These are phyloP conservation scores for Calonectria leucothoes DNA, from an alignment of 2,329 filamentous ascomycete genomes.

Conservation along the genomic window DNA sequence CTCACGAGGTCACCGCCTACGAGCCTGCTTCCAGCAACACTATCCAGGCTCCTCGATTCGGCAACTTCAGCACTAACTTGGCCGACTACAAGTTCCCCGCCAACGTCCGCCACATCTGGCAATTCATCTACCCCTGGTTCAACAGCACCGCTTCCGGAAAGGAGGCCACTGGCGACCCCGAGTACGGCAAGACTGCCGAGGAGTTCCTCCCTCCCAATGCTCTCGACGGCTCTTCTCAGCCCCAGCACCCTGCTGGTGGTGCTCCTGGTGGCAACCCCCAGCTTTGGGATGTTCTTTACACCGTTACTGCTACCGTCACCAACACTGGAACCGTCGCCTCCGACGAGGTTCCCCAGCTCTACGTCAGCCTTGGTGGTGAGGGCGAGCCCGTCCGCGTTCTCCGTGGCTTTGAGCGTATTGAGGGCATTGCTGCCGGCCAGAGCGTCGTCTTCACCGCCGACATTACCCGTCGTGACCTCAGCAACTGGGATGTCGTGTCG, in stretches of 20 bases:
- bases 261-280: constrained; percentile 72
- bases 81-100: constrained; percentile 77
- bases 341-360: constrained; percentile 81
- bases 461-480: constrained; percentile 83
- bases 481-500: constrained; percentile 82
- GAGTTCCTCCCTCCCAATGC: constrained; percentile 71
- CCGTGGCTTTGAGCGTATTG: constrained; percentile 83
- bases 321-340: constrained; percentile 76
- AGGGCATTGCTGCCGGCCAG: constrained; percentile 75
- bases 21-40: constrained; percentile 71
- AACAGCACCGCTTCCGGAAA: constrained; percentile 70
- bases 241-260: constrained; percentile 61
- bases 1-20: constrained; percentile 64
- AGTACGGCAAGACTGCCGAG: constrained; percentile 69
- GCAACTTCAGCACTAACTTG: constrained; percentile 71
- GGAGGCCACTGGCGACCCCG: constrained; percentile 66
- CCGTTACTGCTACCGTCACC: constrained; percentile 73
- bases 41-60: constrained; percentile 71
- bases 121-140: constrained; percentile 79
- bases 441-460: constrained; percentile 74
- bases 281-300: constrained; percentile 78
- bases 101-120: constrained; percentile 60
- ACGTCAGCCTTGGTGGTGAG: constrained; percentile 83
- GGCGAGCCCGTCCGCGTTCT: constrained; percentile 76
- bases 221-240: constrained; percentile 66